A percentile compares a stretch with the other conserved stretches of the same genome.
Conservation (phyloP, 768 basidiomycete species). For the Gloeophyllum trabeum region DNA sequence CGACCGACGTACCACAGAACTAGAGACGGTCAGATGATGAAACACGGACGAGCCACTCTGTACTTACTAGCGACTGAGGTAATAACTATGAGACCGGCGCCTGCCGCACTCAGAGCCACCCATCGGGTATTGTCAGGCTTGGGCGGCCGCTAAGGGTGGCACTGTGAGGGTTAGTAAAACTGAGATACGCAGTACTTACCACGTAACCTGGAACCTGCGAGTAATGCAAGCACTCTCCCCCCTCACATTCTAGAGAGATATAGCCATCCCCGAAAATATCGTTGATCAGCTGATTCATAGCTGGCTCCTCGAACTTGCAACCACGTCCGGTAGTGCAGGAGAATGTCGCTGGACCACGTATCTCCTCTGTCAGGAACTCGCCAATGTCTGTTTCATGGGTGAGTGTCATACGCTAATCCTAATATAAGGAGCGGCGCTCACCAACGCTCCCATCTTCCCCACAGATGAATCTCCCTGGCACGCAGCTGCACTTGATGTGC, state of each 20-base stretch:
- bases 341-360: slow-evolving; percentile 85
- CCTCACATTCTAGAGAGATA: slow-evolving; percentile 78
- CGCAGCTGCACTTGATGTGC: slow-evolving; percentile 80
- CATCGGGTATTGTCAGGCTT: slow-evolving; percentile 77
- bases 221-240: slow-evolving; percentile 90
- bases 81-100: slow-evolving; percentile 67
- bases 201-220: slow-evolving; percentile 92
- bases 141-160: slow-evolving; percentile 42
- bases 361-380: slow-evolving; percentile 84
- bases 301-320: slow-evolving; percentile 90
- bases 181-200: slow-evolving; percentile 27
- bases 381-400: slow-evolving; percentile 62
- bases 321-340: slow-evolving; percentile 60
- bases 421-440: slow-evolving; percentile 26
- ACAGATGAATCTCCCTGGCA: slow-evolving; percentile 91
- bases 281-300: slow-evolving; percentile 92
- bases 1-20: slow-evolving; percentile 92
- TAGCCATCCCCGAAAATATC: slow-evolving; percentile 87
- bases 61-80: slow-evolving; percentile 46
- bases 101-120: slow-evolving; percentile 77
- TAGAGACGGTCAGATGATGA: slow-evolving; percentile 12
- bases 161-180: neutral
- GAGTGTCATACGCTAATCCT: neutral
- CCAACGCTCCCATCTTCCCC: slow-evolving; percentile 92
- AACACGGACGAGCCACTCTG: neutral